Evolutionary conservation across 208 protist species (phyloP).

Genomic region (Porcisia hertigi): DNA sequence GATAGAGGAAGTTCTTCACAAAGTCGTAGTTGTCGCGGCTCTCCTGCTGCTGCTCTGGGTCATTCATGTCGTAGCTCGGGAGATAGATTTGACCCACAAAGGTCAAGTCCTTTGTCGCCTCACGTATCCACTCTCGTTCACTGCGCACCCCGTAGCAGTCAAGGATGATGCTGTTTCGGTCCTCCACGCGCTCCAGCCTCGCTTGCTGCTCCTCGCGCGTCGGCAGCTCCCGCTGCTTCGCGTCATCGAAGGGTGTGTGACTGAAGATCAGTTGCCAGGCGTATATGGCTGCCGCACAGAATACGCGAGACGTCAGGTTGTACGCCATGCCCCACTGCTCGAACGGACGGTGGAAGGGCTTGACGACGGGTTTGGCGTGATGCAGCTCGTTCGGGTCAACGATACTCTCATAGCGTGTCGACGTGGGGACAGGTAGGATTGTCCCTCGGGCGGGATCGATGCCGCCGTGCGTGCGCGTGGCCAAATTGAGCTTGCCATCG

Average conservation of each 20-base stretch:
- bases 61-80: conserved; percentile 70
- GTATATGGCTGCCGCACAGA: conserved; percentile 80
- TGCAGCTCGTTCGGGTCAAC: conserved; percentile 68
- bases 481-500: conserved; percentile 14
- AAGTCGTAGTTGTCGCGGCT: conserved; percentile 86
- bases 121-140: conserved; percentile 85
- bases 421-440: conserved; percentile 23
- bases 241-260: conserved; percentile 88
- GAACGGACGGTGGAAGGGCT: conserved; percentile 70
- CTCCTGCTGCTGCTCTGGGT: conserved; percentile 75
- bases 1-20: conserved; percentile 87
- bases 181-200: conserved; percentile 76
- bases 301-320: conserved; percentile 60
- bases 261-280: conserved; percentile 93
- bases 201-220: conserved; percentile 63
- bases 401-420: conserved; percentile 60
- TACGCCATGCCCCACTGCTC: conserved; percentile 78
- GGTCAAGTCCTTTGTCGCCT: conserved; percentile 78
- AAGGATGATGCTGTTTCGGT: conserved; percentile 90
- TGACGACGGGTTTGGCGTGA: conserved; percentile 43
- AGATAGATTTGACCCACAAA: conserved; percentile 85
- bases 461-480: conserved; percentile 5
- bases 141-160: conserved; percentile 83
- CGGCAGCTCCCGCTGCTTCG: conserved; percentile 81
- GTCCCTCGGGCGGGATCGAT: not conserved